Evolutionary conservation across 768 basidiomycete species (phyloP).

Genomic region (Termitomyces bulborhizus): DNA sequence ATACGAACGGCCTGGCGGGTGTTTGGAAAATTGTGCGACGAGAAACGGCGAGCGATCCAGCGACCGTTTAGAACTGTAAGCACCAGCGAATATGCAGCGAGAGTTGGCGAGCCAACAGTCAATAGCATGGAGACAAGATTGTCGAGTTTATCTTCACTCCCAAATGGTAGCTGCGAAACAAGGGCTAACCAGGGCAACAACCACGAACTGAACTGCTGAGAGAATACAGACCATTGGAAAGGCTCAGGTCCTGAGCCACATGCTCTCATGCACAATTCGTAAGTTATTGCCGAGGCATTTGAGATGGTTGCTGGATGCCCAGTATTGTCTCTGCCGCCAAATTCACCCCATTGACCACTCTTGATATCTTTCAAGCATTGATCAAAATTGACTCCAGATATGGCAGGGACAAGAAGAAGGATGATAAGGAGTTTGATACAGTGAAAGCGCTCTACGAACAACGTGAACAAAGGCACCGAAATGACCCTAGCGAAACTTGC

Average conservation of each 20-base stretch:
- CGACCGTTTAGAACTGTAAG: constrained; percentile 37
- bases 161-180: constrained; percentile 45
- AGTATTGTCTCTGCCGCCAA: constrained; percentile 21
- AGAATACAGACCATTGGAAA: constrained; percentile 27
- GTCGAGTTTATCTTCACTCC: constrained; percentile 29
- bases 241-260: constrained; percentile 21
- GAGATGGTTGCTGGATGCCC: constrained; percentile 18
- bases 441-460: neutral
- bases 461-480: neutral
- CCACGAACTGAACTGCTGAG: constrained; percentile 37
- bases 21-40: constrained; percentile 24
- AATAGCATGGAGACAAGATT: constrained; percentile 37
- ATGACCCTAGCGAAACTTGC: neutral
- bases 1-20: constrained; percentile 22
- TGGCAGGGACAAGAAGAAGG: neutral
- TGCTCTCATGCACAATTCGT: constrained; percentile 19
- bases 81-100: constrained; percentile 39
- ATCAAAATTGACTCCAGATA: constrained; percentile 11
- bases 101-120: constrained; percentile 36
- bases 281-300: constrained; percentile 23
- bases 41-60: constrained; percentile 31
- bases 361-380: constrained; percentile 17
- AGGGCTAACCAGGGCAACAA: constrained; percentile 43
- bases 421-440: neutral
- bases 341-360: constrained; percentile 8